These are phyloP conservation scores for Candida insectalens DNA, from an alignment of 805 yeast species.

Conservation along the genomic window DNA sequence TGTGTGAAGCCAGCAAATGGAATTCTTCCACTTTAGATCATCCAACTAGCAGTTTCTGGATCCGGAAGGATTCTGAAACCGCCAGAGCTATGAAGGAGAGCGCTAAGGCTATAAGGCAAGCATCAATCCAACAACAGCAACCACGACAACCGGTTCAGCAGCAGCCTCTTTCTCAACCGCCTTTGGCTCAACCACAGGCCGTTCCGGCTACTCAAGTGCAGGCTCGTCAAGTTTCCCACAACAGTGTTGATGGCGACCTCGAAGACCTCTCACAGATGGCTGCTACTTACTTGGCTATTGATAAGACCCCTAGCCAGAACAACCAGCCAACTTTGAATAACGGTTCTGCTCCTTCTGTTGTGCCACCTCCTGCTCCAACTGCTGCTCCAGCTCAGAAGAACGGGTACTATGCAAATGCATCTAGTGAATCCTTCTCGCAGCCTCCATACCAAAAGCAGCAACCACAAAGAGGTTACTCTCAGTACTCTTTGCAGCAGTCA, in stretches of 20 bases:
- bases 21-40: conserved; percentile 30
- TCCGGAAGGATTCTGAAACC: conserved; percentile 23
- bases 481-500: too few relatives aligned
- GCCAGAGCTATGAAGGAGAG: conserved; percentile 20
- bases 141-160: neutral
- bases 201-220: conserved; percentile 1
- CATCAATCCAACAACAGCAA: neutral
- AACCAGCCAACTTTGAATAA: neutral
- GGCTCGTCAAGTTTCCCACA: conserved; percentile 8
- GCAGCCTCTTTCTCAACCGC: neutral
- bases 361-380: too few relatives aligned
- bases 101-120: conserved; percentile 9
- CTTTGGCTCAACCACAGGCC: conserved; percentile 3
- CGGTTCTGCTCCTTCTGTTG: too few relatives aligned
- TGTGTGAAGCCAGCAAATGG: conserved; percentile 51
- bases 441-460: too few relatives aligned
- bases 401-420: too few relatives aligned
- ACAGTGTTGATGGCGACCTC: conserved; percentile 18
- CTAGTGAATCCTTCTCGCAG: too few relatives aligned
- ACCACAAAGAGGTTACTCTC: conserved; percentile 2
- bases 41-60: conserved; percentile 22
- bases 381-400: too few relatives aligned
- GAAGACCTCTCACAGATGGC: conserved; percentile 24
- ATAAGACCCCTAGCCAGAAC: conserved; percentile 15
- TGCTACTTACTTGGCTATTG: conserved; percentile 18